Evolutionary conservation across 805 yeast species (phyloP).

Genomic region (Yarrowia phangngaensis): DNA sequence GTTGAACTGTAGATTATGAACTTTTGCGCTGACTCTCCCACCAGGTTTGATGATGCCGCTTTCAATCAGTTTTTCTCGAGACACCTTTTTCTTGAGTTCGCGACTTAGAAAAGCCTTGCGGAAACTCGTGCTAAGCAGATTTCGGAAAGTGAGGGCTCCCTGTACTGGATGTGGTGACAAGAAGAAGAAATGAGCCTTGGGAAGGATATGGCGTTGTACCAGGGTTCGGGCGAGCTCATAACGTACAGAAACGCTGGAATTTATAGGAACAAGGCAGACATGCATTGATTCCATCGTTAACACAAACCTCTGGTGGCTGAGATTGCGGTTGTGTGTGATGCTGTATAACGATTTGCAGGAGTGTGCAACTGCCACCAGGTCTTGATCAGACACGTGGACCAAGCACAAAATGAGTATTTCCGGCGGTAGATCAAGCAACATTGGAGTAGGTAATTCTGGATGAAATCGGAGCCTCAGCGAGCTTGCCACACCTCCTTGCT

Average conservation of each 20-base stretch:
- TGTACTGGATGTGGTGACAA: slow-evolving; percentile 17
- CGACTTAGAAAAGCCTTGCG: slow-evolving; percentile 5
- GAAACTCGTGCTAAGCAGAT: background rate
- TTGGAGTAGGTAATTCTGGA: slow-evolving; percentile 35
- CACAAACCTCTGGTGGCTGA: slow-evolving; percentile 1
- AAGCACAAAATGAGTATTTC: slow-evolving; percentile 13
- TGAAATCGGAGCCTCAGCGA: too few relatives aligned
- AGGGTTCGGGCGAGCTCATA: background rate
- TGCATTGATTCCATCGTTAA: background rate
- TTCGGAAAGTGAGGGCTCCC: slow-evolving; percentile 3
- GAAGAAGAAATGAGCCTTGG: slow-evolving; percentile 7
- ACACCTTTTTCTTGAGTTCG: slow-evolving; percentile 8
- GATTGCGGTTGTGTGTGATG: background rate
- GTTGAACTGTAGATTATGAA: slow-evolving; percentile 12
- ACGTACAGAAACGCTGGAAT: slow-evolving; percentile 2
- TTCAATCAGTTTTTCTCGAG: background rate
- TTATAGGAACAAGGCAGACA: background rate
- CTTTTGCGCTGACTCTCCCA: slow-evolving; percentile 7
- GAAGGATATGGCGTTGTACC: slow-evolving; percentile 9
- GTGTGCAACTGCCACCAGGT: background rate
- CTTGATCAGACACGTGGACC: background rate
- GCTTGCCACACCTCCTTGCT: too few relatives aligned
- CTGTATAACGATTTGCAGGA: slow-evolving; percentile 21
- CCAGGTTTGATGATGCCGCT: slow-evolving; percentile 13
- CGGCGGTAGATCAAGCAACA: slow-evolving; percentile 39